Conservation (phyloP, 2,329 filamentous ascomycete genomes). For the Juglanconis oblonga region DNA sequence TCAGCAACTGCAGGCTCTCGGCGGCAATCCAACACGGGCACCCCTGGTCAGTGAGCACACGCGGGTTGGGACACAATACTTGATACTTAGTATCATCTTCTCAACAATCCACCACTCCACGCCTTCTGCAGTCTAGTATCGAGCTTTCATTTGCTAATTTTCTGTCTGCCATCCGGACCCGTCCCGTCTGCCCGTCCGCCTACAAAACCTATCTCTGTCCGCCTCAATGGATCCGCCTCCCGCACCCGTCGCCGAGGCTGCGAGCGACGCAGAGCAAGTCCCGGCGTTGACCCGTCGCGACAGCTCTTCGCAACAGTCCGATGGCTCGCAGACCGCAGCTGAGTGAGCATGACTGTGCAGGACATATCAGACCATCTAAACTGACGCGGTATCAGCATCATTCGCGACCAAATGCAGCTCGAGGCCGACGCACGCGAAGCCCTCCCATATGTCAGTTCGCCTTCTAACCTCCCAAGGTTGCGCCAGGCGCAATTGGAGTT, state of each 20-base stretch:
- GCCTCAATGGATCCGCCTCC: slow-evolving; percentile 35
- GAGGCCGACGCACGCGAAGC: slow-evolving; percentile 95
- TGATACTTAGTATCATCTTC: background rate
- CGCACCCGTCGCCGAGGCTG: slow-evolving; percentile 26
- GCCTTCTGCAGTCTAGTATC: background rate
- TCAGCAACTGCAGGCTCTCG: too few species aligned
- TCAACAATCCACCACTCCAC: background rate
- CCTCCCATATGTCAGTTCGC: slow-evolving; percentile 75
- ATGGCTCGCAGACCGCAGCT: slow-evolving; percentile 69
- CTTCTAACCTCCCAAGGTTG: background rate
- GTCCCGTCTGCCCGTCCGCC: background rate
- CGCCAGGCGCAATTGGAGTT: background rate
- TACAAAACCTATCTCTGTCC: background rate
- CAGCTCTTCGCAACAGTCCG: slow-evolving; percentile 60
- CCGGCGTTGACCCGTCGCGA: slow-evolving; percentile 42
- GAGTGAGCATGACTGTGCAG: slow-evolving; percentile 48
- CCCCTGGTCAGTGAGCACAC: too few species aligned
- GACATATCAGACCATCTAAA: background rate
- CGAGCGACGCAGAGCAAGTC: slow-evolving; percentile 30
- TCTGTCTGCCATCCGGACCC: background rate
- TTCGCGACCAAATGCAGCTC: slow-evolving; percentile 82
- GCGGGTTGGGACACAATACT: too few species aligned
- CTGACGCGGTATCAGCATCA: slow-evolving; percentile 57
- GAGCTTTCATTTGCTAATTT: background rate
- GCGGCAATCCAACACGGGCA: too few species aligned